These are phyloP conservation scores for Citropsis articulata DNA, from an alignment of 345 rosid genomes.

Conservation along the genomic window DNA sequence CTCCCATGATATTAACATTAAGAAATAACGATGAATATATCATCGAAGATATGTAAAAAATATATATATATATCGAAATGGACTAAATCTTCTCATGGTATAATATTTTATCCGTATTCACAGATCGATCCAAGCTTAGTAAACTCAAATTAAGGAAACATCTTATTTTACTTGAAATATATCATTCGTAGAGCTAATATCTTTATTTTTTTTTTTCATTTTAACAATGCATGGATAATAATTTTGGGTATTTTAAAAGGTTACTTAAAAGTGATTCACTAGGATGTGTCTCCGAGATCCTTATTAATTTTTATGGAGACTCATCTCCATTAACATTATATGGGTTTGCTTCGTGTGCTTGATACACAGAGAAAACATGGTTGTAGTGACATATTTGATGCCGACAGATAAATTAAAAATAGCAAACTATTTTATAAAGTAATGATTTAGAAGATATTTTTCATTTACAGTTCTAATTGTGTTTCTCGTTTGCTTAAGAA, in stretches of 20 bases:
- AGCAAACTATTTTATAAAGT: background rate
- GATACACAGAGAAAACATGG: background rate
- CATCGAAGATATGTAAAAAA: background rate
- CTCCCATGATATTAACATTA: background rate
- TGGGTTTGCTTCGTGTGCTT: background rate
- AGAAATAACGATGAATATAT: background rate
- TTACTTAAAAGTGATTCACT: background rate
- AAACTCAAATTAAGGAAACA: no score
- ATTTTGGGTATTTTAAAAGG: background rate
- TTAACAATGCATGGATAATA: no score
- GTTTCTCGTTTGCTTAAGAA: background rate
- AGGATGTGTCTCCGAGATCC: background rate
- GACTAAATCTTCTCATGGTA: no score
- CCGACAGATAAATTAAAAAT: background rate
- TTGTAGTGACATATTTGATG: conserved; percentile 1
- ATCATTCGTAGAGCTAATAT: no score
- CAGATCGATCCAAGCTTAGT: no score
- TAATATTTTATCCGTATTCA: no score
- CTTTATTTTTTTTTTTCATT: no score
- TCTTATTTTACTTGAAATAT: no score
- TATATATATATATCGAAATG: background rate
- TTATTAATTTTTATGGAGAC: background rate
- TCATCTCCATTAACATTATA: background rate
- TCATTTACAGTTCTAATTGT: background rate
- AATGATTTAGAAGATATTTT: background rate